These are phyloP conservation scores for Recurvomyces mirabilis DNA, from an alignment of 495 filamentous ascomycete species.

Conservation along the genomic window DNA sequence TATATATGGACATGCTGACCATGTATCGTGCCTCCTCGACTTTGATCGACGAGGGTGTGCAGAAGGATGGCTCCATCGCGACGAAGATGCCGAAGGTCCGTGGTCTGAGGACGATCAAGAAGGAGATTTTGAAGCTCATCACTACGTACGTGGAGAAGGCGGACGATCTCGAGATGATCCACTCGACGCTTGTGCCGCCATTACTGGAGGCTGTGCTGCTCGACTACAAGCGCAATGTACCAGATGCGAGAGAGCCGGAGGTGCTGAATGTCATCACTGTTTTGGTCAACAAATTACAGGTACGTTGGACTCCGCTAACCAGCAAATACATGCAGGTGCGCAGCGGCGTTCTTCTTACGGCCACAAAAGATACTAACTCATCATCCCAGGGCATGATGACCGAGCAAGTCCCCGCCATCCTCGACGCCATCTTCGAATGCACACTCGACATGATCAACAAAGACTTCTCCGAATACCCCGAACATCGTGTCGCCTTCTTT, in stretches of 20 bases:
- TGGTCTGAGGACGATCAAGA: constrained; percentile 94
- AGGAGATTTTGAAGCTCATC: constrained; percentile 96
- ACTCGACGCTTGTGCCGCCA: constrained; percentile 85
- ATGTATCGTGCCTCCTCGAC: constrained; percentile 97
- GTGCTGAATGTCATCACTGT: constrained; percentile 96
- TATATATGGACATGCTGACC: constrained; percentile 96
- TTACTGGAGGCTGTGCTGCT: constrained; percentile 90
- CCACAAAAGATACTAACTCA: constrained; percentile 27
- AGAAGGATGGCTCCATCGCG: constrained; percentile 78
- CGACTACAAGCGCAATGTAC: constrained; percentile 94
- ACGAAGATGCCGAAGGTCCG: constrained; percentile 95
- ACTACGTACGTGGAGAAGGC: constrained; percentile 97
- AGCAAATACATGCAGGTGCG: constrained; percentile 26
- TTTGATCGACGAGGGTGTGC: constrained; percentile 85
- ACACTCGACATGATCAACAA: constrained; percentile 99
- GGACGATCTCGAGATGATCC: constrained; percentile 87
- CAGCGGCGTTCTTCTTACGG: not conserved
- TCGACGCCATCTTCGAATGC: constrained; percentile 98
- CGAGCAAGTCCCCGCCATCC: constrained; percentile 90
- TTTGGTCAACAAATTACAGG: constrained; percentile 88
- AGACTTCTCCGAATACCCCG: constrained; percentile 97
- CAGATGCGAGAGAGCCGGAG: constrained; percentile 91
- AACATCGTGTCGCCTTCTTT: constrained; percentile 97
- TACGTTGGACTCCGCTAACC: constrained; percentile 48
- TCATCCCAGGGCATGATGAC: constrained; percentile 69